Conservation (phyloP, 2,329 filamentous ascomycete species). For the Claviceps pazoutovae region DNA sequence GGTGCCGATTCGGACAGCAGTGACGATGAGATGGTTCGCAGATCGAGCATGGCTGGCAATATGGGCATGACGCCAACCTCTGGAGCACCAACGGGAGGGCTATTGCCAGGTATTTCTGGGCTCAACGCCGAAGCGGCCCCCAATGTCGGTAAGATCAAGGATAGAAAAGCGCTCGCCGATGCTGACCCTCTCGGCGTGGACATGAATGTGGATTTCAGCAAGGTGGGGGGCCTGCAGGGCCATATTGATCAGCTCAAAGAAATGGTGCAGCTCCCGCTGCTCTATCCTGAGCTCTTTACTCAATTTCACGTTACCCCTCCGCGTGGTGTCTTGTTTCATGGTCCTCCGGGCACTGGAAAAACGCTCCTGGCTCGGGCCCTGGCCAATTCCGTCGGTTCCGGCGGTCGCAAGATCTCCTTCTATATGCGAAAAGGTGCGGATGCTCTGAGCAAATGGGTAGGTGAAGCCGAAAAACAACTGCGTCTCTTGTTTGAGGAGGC, state of each 20-base stretch:
- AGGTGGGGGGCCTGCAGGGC: conserved; percentile 80
- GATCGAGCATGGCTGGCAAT: conserved; percentile 42
- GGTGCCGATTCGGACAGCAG: conserved; percentile 91
- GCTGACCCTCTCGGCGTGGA: conserved; percentile 91
- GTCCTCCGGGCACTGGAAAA: conserved; percentile 93
- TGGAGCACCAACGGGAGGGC: conserved; percentile 27
- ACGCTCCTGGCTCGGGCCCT: conserved; percentile 88
- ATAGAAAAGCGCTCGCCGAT: conserved; percentile 81
- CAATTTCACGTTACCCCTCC: conserved; percentile 89
- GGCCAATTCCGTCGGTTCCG: conserved; percentile 76
- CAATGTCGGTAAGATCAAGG: conserved; percentile 86
- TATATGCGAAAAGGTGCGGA: conserved; percentile 99
- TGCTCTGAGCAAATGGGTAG: conserved; percentile 96
- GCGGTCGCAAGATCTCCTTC: conserved; percentile 90
- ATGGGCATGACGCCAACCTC: conserved; percentile 47
- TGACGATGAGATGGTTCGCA: conserved; percentile 71
- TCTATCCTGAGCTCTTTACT: conserved; percentile 89
- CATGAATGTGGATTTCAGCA: conserved; percentile 81
- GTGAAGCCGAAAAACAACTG: conserved; percentile 91
- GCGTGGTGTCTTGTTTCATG: conserved; percentile 89
- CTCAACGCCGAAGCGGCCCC: conserved; percentile 41
- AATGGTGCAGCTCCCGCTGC: conserved; percentile 87
- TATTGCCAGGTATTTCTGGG: conserved; percentile 28
- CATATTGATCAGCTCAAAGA: conserved; percentile 97
- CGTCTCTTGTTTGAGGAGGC: conserved; percentile 91